phyloP scores from a whole-genome alignment of 2,329 filamentous ascomycete species.

The Cladophialophora bantiana region DNA sequence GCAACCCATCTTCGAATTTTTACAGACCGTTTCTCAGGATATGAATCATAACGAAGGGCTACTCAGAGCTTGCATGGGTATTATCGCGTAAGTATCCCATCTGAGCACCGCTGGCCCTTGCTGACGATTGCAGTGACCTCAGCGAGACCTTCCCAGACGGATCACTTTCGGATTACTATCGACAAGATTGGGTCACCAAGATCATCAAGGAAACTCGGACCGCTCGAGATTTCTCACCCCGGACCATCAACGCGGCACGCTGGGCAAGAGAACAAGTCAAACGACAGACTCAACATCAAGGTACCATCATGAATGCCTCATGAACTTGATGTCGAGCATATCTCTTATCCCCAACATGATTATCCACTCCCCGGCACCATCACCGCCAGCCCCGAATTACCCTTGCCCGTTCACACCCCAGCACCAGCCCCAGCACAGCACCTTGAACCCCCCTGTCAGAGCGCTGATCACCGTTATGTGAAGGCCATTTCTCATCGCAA shows the following conservation, averaged over 20 bases:
- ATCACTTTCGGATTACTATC: conserved; percentile 83
- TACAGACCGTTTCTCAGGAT: conserved; percentile 81
- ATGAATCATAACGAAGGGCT: conserved; percentile 88
- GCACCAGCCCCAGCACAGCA: conserved; percentile 32
- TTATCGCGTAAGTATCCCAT: conserved; percentile 76
- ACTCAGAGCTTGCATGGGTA: conserved; percentile 93
- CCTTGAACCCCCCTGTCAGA: conserved; percentile 34
- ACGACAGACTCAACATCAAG: conserved; percentile 65
- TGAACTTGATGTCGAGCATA: conserved; percentile 36
- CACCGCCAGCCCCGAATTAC: conserved; percentile 26
- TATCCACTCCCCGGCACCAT: conserved; percentile 33
- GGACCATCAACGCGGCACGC: conserved; percentile 91
- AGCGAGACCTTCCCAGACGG: conserved; percentile 92
- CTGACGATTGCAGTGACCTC: conserved; percentile 73
- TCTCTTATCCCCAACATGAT: conserved; percentile 29
- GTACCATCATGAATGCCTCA: conserved; percentile 42
- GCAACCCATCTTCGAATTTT: conserved; percentile 83
- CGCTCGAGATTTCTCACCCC: conserved; percentile 82
- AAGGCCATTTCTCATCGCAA: conserved; percentile 38
- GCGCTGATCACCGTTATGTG: conserved; percentile 36
- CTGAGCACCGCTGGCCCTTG: conserved; percentile 3
- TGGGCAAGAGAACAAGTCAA: conserved; percentile 99
- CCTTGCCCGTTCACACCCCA: conserved; percentile 30
- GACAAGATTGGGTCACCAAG: conserved; percentile 84
- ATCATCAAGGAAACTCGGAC: conserved; percentile 92